Evolutionary conservation across 106 monocot species (phyloP).

Genomic region (Apostasia shenzhenica): DNA sequence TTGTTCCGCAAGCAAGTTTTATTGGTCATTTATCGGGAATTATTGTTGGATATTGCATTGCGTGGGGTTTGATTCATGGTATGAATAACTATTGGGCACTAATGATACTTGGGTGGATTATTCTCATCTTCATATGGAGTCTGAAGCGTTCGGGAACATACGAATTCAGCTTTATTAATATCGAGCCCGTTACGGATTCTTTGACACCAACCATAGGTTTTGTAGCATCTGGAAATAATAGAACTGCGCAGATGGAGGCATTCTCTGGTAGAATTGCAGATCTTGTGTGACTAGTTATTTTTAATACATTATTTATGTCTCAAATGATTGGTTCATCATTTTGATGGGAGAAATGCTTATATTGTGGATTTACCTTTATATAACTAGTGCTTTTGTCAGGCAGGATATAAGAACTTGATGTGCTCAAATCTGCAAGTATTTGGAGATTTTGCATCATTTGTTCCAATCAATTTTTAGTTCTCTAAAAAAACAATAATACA

Average conservation of each 20-base stretch:
- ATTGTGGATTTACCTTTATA: neutral
- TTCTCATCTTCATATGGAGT: slow-evolving; percentile 57
- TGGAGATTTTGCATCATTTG: neutral
- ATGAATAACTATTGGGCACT: slow-evolving; percentile 97
- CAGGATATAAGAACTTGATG: neutral
- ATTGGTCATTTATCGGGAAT: slow-evolving; percentile 92
- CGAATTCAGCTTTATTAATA: slow-evolving; percentile 74
- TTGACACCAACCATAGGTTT: slow-evolving; percentile 62
- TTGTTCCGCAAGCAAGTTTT: slow-evolving; percentile 96
- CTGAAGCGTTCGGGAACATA: slow-evolving; percentile 67
- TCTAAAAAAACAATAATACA: too few relatives aligned
- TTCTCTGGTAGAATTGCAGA: slow-evolving; percentile 31
- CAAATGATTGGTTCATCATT: neutral
- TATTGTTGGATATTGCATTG: slow-evolving; percentile 84
- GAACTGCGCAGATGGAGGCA: slow-evolving; percentile 47
- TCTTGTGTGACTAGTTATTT: slow-evolving; percentile 22
- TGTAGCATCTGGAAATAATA: slow-evolving; percentile 37
- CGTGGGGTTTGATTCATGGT: slow-evolving; percentile 91
- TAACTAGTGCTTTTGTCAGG: neutral
- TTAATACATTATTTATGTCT: neutral
- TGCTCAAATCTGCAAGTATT: neutral
- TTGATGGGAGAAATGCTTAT: too few relatives aligned
- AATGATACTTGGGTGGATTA: slow-evolving; percentile 74
- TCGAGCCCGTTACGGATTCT: slow-evolving; percentile 67
- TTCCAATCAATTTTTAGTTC: too few relatives aligned